Base-by-base conservation (phyloP, 495 filamentous ascomycete genomes). In the Neurospora sp. region DNA sequence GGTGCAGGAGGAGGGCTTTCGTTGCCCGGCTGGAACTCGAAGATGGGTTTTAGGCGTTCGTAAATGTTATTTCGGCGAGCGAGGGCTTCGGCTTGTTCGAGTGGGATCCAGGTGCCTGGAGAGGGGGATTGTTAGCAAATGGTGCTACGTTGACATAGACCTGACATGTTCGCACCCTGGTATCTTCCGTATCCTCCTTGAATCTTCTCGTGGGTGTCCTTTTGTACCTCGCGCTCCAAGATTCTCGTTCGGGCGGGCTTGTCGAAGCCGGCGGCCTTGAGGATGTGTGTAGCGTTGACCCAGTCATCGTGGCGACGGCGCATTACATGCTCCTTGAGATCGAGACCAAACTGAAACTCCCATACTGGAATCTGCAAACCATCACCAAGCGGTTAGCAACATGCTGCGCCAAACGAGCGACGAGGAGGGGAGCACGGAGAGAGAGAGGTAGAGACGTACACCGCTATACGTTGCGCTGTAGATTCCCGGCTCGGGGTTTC, bases 181-280 rank as follows among this genome's bases (percentile, higher is more conserved):
- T 98, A 99, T 88, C 98, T 99, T 71, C 96, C 96, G 82, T 98
- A 99, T 31, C 96, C 96, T 74, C 96, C 96, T 78, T 99, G 96
- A 4, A 99, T 92, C 83, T 99, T 99, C 82, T 98, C 95, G 82
- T 99, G 96, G 10, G 90, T 86, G 11, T 94, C 95, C 81, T 97
- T 97, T 80, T 99, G 96, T 1, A 99, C 95, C 76, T 99, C 96
- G 69, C 96, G 89, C 84, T 99, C 96, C 18, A 99, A 88, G 72
- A 99, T 97, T 73, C 96, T 86, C 39, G 96, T 99, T 77, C 96
- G 87, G 14, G 94, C 92, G 8, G 96, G 95, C 83, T 99, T 99
- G 76, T 88, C 85, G 66, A 89, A 88, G 40, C 86, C 85, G 46
- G 86, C 83, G 20, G 84, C 92, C 81, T 98, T 98, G 69, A 97